These are phyloP conservation scores for Pleurotus ostreatus DNA, from an alignment of 768 basidiomycete species.

Conservation along the genomic window DNA sequence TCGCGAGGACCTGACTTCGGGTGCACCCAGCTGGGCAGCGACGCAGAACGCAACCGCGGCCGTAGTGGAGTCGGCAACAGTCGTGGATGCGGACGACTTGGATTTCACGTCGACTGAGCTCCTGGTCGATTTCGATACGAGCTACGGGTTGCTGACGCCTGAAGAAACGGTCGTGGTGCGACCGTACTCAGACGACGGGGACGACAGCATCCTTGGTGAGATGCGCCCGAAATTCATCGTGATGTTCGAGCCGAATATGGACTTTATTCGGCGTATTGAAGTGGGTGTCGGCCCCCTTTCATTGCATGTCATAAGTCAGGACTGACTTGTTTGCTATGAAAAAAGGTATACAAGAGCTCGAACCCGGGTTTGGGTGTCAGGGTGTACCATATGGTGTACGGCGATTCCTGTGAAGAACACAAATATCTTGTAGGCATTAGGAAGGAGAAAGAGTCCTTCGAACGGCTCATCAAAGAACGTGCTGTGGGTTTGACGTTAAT, in stretches of 20 bases:
- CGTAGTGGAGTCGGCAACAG: conserved; percentile 10
- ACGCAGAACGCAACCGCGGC: conserved; percentile 21
- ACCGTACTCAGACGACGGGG: conserved; percentile 87
- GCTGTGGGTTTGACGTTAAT: conserved; percentile 51
- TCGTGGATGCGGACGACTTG: conserved; percentile 23
- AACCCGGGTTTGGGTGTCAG: conserved; percentile 80
- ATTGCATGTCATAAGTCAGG: no score
- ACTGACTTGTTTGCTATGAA: no score
- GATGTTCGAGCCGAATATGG: conserved; percentile 92
- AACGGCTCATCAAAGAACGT: conserved; percentile 87
- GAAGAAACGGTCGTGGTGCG: conserved; percentile 83
- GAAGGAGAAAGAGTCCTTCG: conserved; percentile 92
- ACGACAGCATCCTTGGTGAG: conserved; percentile 85
- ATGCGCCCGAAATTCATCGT: conserved; percentile 89
- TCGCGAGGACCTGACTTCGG: neutral
- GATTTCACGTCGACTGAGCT: conserved; percentile 35
- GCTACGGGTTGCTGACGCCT: conserved; percentile 76
- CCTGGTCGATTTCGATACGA: conserved; percentile 61
- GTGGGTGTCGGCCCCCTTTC: conserved; percentile 33
- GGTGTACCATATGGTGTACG: conserved; percentile 96
- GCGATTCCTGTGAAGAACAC: conserved; percentile 91
- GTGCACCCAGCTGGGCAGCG: conserved; percentile 27
- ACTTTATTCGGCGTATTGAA: conserved; percentile 90
- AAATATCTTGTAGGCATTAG: conserved; percentile 87
- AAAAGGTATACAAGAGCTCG: conserved; percentile 80